Conservation (phyloP, 2,329 filamentous ascomycete genomes). For the Emydomyces testavorans region DNA sequence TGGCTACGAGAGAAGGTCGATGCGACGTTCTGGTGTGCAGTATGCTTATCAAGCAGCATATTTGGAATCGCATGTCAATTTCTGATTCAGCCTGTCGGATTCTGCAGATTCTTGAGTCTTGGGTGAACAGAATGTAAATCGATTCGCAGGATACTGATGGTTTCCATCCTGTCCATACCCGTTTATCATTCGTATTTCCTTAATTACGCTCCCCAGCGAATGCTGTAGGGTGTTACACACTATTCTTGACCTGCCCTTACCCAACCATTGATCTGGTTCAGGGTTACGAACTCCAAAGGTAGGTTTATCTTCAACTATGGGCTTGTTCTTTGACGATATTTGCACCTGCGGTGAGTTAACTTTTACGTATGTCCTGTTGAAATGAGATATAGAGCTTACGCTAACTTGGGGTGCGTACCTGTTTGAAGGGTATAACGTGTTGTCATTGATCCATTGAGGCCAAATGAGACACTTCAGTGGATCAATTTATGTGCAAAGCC, state of each 20-base stretch:
- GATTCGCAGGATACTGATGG: conserved; percentile 46
- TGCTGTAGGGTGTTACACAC: conserved; percentile 33
- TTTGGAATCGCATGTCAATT: too few relatives aligned
- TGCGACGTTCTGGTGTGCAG: conserved; percentile 40
- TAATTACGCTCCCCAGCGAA: conserved; percentile 20
- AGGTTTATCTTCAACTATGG: conserved; percentile 42
- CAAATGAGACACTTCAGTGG: too few relatives aligned
- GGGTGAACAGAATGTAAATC: conserved; percentile 39
- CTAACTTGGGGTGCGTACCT: too few relatives aligned
- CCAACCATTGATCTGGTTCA: conserved; percentile 42
- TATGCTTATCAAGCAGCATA: conserved; percentile 12
- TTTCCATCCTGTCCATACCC: conserved; percentile 42
- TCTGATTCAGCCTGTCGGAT: not conserved
- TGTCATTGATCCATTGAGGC: too few relatives aligned
- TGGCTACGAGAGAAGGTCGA: conserved; percentile 44
- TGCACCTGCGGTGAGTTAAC: too few relatives aligned
- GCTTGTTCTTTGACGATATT: conserved; percentile 46
- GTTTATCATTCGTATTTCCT: not conserved
- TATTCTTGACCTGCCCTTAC: conserved; percentile 40
- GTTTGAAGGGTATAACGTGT: too few relatives aligned
- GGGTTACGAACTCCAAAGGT: conserved; percentile 38
- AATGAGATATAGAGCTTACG: too few relatives aligned
- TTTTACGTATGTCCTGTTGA: too few relatives aligned
- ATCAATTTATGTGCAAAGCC: too few relatives aligned
- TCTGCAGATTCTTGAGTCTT: conserved; percentile 34